Conservation (phyloP, 345 rosid genomes). For the Heritiera fomes region DNA sequence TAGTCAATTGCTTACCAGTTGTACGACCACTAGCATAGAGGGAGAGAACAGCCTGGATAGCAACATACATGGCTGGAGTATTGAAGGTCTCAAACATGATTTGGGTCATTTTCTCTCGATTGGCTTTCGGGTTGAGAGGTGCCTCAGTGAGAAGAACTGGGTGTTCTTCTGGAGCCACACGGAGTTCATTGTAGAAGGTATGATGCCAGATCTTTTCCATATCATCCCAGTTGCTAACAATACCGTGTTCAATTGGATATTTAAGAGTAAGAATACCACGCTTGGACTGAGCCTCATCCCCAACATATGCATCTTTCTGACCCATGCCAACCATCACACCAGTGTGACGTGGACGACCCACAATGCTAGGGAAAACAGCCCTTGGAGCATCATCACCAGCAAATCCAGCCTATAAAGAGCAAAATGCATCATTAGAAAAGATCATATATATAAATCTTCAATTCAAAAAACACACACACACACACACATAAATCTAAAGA, state of each 20-base stretch:
- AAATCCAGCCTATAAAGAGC: constrained; percentile 50
- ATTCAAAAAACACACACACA: too few relatives aligned
- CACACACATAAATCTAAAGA: not conserved
- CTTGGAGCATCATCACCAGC: constrained; percentile 73
- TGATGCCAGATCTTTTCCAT: constrained; percentile 76
- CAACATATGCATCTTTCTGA: constrained; percentile 61
- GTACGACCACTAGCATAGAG: constrained; percentile 77
- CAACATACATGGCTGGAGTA: constrained; percentile 60
- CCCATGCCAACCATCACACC: constrained; percentile 79
- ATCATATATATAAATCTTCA: not conserved
- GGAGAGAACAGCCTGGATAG: constrained; percentile 65
- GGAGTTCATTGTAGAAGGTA: constrained; percentile 58
- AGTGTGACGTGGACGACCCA: constrained; percentile 42
- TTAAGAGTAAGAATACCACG: constrained; percentile 68
- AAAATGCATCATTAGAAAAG: not conserved
- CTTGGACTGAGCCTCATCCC: constrained; percentile 73
- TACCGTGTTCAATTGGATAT: constrained; percentile 68
- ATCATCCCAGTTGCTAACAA: constrained; percentile 70
- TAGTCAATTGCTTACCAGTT: constrained; percentile 42
- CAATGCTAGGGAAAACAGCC: constrained; percentile 66
- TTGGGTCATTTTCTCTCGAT: constrained; percentile 68
- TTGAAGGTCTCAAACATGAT: constrained; percentile 66
- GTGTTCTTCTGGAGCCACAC: constrained; percentile 69
- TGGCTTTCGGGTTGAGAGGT: constrained; percentile 66
- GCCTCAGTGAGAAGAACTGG: constrained; percentile 70